phyloP scores from a whole-genome alignment of 306 rosid species.

The Macrotyloma uniflorum region DNA sequence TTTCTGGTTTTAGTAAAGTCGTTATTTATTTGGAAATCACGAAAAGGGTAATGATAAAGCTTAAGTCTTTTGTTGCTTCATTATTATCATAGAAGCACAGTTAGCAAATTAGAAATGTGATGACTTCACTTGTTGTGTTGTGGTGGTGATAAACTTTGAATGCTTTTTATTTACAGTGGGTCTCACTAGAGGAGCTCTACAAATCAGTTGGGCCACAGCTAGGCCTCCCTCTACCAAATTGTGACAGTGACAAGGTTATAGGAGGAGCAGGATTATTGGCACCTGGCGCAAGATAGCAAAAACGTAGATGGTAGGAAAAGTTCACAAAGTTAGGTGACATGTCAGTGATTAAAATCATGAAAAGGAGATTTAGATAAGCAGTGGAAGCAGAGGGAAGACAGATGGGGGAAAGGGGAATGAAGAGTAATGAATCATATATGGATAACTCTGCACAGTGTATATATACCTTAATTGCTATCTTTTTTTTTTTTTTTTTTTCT shows the following conservation, averaged over 20 bases:
- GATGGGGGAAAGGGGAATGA: neutral
- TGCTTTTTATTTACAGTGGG: conserved; percentile 5
- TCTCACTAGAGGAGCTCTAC: neutral
- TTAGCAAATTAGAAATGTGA: no score
- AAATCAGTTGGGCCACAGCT: conserved; percentile 18
- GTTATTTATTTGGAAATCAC: neutral
- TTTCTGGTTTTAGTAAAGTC: neutral
- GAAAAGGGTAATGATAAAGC: neutral
- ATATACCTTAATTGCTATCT: no score
- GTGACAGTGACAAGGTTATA: conserved; percentile 8
- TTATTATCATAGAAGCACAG: no score
- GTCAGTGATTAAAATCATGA: conserved; percentile 26
- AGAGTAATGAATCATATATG: no score
- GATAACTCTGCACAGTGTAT: neutral
- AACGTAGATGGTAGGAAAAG: conserved; percentile 35
- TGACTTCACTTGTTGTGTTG: no score
- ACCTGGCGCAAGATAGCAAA: conserved; percentile 41
- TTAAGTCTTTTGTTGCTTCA: neutral
- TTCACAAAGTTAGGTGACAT: conserved; percentile 44
- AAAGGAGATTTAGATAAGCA: conserved; percentile 10
- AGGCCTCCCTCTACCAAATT: conserved; percentile 30
- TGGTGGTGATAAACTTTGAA: no score
- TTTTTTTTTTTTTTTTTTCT: no score
- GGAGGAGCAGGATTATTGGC: neutral
- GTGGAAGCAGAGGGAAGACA: neutral